These are phyloP conservation scores for Moricandia moricandioides DNA, from an alignment of 345 rosid species.

Conservation along the genomic window DNA sequence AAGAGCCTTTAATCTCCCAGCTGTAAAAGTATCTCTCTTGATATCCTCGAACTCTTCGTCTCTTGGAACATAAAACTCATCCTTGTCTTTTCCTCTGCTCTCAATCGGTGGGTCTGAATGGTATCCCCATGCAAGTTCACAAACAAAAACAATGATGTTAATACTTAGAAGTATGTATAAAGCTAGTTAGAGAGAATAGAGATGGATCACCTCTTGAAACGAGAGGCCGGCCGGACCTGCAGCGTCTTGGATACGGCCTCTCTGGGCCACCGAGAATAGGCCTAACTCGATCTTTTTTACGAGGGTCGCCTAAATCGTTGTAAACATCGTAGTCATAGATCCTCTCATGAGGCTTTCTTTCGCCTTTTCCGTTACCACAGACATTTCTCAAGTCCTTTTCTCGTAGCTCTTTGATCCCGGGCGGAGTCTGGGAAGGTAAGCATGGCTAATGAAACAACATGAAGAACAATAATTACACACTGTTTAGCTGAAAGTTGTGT, in stretches of 20 bases:
- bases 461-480: too few relatives aligned
- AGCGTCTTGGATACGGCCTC: conserved; percentile 87
- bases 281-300: conserved; percentile 59
- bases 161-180: background rate
- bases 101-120: conserved; percentile 59
- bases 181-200: conserved; percentile 7
- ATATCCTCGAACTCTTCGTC: conserved; percentile 95
- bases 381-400: conserved; percentile 61
- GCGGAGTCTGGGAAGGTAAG: conserved; percentile 71
- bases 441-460: conserved; percentile 45
- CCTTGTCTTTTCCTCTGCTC: conserved; percentile 78
- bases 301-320: conserved; percentile 88
- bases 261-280: conserved; percentile 60
- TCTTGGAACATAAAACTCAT: conserved; percentile 84
- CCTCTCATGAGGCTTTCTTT: conserved; percentile 70
- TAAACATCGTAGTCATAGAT: conserved; percentile 76
- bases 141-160: background rate
- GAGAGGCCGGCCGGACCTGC: conserved; percentile 86
- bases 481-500: too few relatives aligned
- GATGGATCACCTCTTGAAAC: conserved; percentile 51
- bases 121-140: conserved; percentile 5
- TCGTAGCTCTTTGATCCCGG: conserved; percentile 69
- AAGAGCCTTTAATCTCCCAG: conserved; percentile 81
- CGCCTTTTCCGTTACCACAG: conserved; percentile 73
- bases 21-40: conserved; percentile 75